Conservation (phyloP, 2,329 filamentous ascomycete genomes). For the Sporothrix euskadiensis region DNA sequence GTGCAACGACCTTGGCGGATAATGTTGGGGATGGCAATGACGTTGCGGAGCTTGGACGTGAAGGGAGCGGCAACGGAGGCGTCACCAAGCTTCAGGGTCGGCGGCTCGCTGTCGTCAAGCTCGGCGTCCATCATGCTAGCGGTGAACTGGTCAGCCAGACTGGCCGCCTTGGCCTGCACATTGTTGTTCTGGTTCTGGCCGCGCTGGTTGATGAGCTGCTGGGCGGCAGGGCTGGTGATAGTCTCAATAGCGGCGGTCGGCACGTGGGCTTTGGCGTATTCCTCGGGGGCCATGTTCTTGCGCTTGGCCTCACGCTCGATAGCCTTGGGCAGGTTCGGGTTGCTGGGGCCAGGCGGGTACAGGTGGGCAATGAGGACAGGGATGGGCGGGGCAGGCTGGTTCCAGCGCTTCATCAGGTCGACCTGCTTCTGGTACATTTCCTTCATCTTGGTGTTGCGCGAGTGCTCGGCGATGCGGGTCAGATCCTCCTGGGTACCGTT, state of each 20-base stretch:
- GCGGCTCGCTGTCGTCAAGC: conserved; percentile 71
- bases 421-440: conserved; percentile 97
- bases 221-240: conserved; percentile 66
- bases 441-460: conserved; percentile 95
- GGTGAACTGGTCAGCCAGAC: conserved; percentile 83
- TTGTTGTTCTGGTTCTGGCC: conserved; percentile 54
- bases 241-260: conserved; percentile 58
- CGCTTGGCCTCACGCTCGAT: conserved; percentile 80
- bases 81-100: conserved; percentile 94
- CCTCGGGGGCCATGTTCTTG: conserved; percentile 68
- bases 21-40: conserved; percentile 96
- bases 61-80: conserved; percentile 96
- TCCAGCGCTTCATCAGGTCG: conserved; percentile 89
- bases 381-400: conserved; percentile 87
- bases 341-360: conserved; percentile 84
- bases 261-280: conserved; percentile 50
- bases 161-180: conserved; percentile 68
- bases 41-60: conserved; percentile 95
- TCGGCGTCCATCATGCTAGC: conserved; percentile 87
- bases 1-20: conserved; percentile 97
- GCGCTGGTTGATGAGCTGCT: conserved; percentile 55
- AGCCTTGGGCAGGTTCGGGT: conserved; percentile 93
- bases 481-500: conserved; percentile 94
- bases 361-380: conserved; percentile 91
- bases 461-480: conserved; percentile 87